Evolutionary conservation across 2,329 filamentous ascomycete species (phyloP), one percentile per base, ranked within the genome.

Genomic region (Ascochyta viciae-villosae): DNA sequence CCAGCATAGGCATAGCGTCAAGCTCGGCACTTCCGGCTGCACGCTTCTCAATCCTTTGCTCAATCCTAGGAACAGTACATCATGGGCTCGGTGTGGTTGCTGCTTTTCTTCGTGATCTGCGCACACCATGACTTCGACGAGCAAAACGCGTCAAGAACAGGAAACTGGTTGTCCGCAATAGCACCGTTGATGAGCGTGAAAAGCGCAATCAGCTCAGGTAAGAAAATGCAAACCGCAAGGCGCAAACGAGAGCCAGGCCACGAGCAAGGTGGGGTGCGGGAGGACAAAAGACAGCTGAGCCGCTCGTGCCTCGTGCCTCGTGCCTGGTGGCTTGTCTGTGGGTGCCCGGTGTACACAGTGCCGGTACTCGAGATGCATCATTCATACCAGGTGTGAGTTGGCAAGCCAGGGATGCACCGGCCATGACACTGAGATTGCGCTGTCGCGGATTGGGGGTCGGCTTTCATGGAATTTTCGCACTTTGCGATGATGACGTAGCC

Each of bases 401-500:
- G 53, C 53, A 46, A 15, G 46, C 40, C 52, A 42, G 41, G 23
- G 27, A 29, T 39, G 53, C 53, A 41, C 16, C 33, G 35, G 39
- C 45, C 42, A 19, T 19, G 19, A 19, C 19, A 19, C 37, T 49
- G 22, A 19, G 44, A 44, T 43, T 40, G 31, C 29, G 27, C 52
- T 47, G 46, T 42, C n/a, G 53, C 47, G 43, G 53, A 56, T 56
- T 50, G 41, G 53, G 41, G 4, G 48, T 41, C 8, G 26, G 38
- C 35, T 46, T 52, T 27, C 52, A 52, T 57, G 54, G 54, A 46
- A 53, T 41, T 57, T 54, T 50, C 46, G 24, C 37, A 38, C 12
- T 50, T 54, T 46, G 24, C 50, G 55, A 50, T 47, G 15, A 47
- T 58, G 55, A 58, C 55, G 55, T 58, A 54, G 50, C 34, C 33